These are phyloP conservation scores for Lasiodiplodia gonubiensis DNA, from an alignment of 2,329 filamentous ascomycete genomes.

Conservation along the genomic window DNA sequence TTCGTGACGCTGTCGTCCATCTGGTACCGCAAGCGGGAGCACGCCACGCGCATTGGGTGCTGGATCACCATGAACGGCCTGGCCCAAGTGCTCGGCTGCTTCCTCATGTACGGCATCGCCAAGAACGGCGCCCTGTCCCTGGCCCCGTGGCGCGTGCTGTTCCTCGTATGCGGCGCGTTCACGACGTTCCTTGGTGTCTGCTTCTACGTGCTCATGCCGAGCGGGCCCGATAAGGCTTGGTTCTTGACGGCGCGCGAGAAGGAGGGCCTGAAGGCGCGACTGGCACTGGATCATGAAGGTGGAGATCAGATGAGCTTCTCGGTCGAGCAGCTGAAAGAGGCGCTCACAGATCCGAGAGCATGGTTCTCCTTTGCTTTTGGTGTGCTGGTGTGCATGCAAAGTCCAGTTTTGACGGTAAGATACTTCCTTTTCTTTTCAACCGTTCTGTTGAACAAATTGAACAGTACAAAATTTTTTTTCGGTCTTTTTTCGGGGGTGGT, in stretches of 20 bases:
- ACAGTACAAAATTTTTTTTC: no score
- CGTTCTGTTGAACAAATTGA: no score
- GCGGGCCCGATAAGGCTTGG: slow-evolving; percentile 55
- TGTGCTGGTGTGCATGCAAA: slow-evolving; percentile 55
- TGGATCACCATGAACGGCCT: slow-evolving; percentile 56
- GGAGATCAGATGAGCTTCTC: slow-evolving; percentile 55
- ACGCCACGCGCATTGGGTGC: slow-evolving; percentile 42
- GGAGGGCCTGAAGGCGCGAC: slow-evolving; percentile 47
- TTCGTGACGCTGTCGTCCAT: slow-evolving; percentile 63
- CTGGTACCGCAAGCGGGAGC: slow-evolving; percentile 44
- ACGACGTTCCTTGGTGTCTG: slow-evolving; percentile 39
- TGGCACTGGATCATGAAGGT: slow-evolving; percentile 47
- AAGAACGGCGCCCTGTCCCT: slow-evolving; percentile 44
- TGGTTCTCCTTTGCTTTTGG: slow-evolving; percentile 56
- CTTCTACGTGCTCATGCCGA: slow-evolving; percentile 57
- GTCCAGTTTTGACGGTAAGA: slow-evolving; percentile 49
- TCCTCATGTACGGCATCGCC: slow-evolving; percentile 60
- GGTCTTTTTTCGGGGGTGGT: no score
- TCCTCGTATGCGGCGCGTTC: slow-evolving; percentile 46
- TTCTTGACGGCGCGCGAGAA: slow-evolving; percentile 55
- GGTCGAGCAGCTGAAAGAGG: slow-evolving; percentile 51
- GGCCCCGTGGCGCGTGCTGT: slow-evolving; percentile 46
- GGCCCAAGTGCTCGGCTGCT: slow-evolving; percentile 53
- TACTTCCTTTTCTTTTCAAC: slow-evolving; percentile 1
- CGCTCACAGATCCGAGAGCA: slow-evolving; percentile 51